Conservation (phyloP, 441 rosid genomes). For the Mallotus repandus region DNA sequence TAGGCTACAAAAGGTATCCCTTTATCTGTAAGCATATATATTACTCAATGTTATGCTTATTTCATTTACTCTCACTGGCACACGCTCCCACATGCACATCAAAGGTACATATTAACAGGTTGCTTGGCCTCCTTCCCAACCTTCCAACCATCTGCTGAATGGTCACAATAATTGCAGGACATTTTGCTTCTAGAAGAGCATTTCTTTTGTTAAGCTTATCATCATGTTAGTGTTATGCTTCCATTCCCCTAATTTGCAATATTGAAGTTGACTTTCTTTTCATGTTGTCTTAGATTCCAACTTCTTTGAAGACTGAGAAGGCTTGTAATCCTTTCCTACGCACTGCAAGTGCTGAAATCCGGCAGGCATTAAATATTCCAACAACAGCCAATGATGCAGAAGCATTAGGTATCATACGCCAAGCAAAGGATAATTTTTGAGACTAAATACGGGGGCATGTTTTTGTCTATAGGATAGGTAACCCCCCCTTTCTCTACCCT, state of each 20-base stretch:
- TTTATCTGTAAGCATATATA: no score
- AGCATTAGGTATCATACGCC: slow-evolving; percentile 59
- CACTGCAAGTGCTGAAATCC: slow-evolving; percentile 63
- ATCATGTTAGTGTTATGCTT: no score
- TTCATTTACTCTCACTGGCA: no score
- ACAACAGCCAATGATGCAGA: slow-evolving; percentile 61
- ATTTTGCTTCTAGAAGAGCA: neutral
- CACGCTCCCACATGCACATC: no score
- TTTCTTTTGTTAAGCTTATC: neutral
- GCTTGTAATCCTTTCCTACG: slow-evolving; percentile 95
- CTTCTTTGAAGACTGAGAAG: slow-evolving; percentile 76
- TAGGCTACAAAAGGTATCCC: no score
- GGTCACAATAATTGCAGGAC: no score
- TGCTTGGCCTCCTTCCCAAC: no score
- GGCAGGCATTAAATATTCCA: slow-evolving; percentile 55
- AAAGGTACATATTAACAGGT: no score
- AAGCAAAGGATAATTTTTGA: slow-evolving; percentile 78
- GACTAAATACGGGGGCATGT: slow-evolving; percentile 4
- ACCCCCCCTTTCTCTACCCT: no score
- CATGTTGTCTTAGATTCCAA: slow-evolving; percentile 59
- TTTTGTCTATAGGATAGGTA: slow-evolving; percentile 38
- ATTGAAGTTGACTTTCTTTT: neutral
- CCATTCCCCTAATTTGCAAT: no score
- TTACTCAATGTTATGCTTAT: no score
- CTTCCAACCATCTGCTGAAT: no score